Percentiles rank a stretch among this genome's conserved stretches.
phyloP scores from a whole-genome alignment of 768 basidiomycete species.

The Termitomyces sp. region DNA sequence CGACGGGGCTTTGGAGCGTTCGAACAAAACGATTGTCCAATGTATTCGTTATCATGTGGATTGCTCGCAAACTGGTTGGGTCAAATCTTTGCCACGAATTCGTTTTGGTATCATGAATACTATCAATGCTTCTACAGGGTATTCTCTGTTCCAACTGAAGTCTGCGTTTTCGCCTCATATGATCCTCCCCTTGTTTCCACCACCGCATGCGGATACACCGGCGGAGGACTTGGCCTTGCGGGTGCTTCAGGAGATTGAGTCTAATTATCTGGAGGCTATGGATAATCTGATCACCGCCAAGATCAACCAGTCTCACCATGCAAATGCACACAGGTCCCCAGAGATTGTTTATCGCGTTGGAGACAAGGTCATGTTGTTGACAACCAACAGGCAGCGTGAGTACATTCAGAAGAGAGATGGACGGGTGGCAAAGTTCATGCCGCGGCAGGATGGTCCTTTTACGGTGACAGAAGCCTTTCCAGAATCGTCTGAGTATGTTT shows the following conservation, averaged over 20 bases:
- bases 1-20: too few relatives aligned
- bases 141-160: too few relatives aligned
- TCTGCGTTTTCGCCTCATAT: not conserved
- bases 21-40: too few relatives aligned
- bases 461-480: slow-evolving; percentile 13
- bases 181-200: too few relatives aligned
- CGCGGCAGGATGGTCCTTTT: slow-evolving; percentile 22
- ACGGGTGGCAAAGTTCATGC: slow-evolving; percentile 28
- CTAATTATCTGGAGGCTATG: not conserved
- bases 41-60: too few relatives aligned
- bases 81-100: too few relatives aligned
- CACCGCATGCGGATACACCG: too few relatives aligned
- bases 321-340: accelerated
- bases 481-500: slow-evolving; percentile 15
- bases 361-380: slow-evolving; percentile 26
- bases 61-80: too few relatives aligned
- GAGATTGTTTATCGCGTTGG: not conserved
- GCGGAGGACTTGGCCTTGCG: too few relatives aligned
- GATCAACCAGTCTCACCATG: not conserved
- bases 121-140: too few relatives aligned
- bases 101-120: too few relatives aligned
- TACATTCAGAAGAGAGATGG: slow-evolving; percentile 18
- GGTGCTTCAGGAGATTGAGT: too few relatives aligned
- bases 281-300: not conserved
- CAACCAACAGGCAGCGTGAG: slow-evolving; percentile 13